Conservation (phyloP, 345 rosid genomes). For the Arabidopsis thaliana region TAIR10.1 NC_003075.7:8223001-8223500, state of each 20-base stretch:
- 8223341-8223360: constrained; percentile 80
- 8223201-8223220: constrained; percentile 76
- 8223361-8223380: constrained; percentile 80
- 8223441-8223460: constrained; percentile 78
- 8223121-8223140: constrained; percentile 90
- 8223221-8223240: constrained; percentile 68
- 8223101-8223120: constrained; percentile 69
- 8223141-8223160: constrained; percentile 69
- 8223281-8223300: constrained; percentile 70
- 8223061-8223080: neutral
- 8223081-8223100: neutral
- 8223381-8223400: constrained; percentile 62
- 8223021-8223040: neutral
- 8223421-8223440: constrained; percentile 62
- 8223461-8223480: constrained; percentile 84
- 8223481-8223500: constrained; percentile 87
- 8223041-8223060: constrained; percentile 8
- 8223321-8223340: constrained; percentile 80
- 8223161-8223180: constrained; percentile 73
- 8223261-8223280: constrained; percentile 49
- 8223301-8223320: constrained; percentile 76
- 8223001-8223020: constrained; percentile 16
- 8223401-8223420: constrained; percentile 74
- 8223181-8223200: constrained; percentile 86
- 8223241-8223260: constrained; percentile 73